Evolutionary conservation across 768 basidiomycete species (phyloP), one percentile per base, ranked within the genome.

Genomic region (Plicaturopsis crispa): DNA sequence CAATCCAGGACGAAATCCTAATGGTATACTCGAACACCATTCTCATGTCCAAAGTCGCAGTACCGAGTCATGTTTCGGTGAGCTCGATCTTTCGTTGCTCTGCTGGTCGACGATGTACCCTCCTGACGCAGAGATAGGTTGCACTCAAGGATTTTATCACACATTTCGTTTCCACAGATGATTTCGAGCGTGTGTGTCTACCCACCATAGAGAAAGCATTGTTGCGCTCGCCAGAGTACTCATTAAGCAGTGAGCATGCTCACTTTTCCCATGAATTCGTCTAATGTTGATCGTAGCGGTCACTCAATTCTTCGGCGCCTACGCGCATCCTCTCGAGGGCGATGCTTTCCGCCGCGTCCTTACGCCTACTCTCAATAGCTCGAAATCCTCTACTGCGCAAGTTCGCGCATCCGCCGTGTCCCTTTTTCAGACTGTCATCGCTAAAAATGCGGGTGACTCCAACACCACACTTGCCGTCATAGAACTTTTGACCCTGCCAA

Each of bases 151-250:
- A 79, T 44, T 84, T 89, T 54, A 70, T 88, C 41, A 51, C 58
- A 3, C 67, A 60, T 0, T 73, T 67, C 35, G 54, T 87, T 4
- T 61, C 62, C 1, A 52, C 65, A 0, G 65, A 71, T 0, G 77
- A 82, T 24, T 60, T 91, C 20, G 55, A 56, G 2, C 55, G 62
- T 4, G 57, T 61, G 0, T 62, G 93, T 31, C 59, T 92, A 0
- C 87, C 89, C 0, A 67, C 69, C 0, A 74, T 87, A 24, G 90
- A 93, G 52, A 90, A 89, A 47, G 75, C 85, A 2, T 54, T 94
- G 6, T 60, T 89, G 7, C 77, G 88, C 19, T 84, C 85, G 2
- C 90, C 93, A 0, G 92, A 94, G 56, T 66, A 74, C 30, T 75
- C 83, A 0, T 67, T 94, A 3, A 62, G 65, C 24, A 65, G 87